Conservation (phyloP, 441 rosid genomes). For the Erysimum pusillum region DNA sequence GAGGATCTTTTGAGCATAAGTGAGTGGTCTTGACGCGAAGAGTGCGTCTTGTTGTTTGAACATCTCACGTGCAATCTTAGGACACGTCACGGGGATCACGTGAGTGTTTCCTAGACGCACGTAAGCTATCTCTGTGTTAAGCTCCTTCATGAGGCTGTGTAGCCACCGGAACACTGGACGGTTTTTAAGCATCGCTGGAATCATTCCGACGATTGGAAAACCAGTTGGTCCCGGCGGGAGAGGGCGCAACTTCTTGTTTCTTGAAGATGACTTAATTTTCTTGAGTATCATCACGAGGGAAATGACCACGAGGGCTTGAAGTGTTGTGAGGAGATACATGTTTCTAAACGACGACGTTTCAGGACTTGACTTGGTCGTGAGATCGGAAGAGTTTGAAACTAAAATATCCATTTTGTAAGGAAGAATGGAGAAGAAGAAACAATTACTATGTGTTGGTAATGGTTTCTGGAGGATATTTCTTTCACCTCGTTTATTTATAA, state of each 20-base stretch:
- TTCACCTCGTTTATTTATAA: slow-evolving; percentile 37
- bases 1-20: slow-evolving; percentile 37
- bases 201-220: slow-evolving; percentile 61
- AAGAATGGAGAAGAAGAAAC: neutral
- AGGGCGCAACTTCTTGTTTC: slow-evolving; percentile 26
- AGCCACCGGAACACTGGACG: slow-evolving; percentile 61
- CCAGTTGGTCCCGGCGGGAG: slow-evolving; percentile 75
- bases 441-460: neutral
- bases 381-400: slow-evolving; percentile 43
- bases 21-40: slow-evolving; percentile 55
- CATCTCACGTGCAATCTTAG: slow-evolving; percentile 60
- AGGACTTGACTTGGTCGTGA: slow-evolving; percentile 12
- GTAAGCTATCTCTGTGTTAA: slow-evolving; percentile 61
- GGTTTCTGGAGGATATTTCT: slow-evolving; percentile 22
- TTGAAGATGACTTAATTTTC: slow-evolving; percentile 28
- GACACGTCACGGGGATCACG: slow-evolving; percentile 59
- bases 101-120: slow-evolving; percentile 59
- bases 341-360: slow-evolving; percentile 20
- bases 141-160: slow-evolving; percentile 56
- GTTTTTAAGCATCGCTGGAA: slow-evolving; percentile 48
- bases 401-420: slow-evolving; percentile 32
- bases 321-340: slow-evolving; percentile 39
- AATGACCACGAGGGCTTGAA: slow-evolving; percentile 34
- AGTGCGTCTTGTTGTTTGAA: slow-evolving; percentile 56
- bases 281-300: slow-evolving; percentile 34